Evolutionary conservation across 2,329 filamentous ascomycete species (phyloP).

Genomic region (Calonectria hawksworthii): DNA sequence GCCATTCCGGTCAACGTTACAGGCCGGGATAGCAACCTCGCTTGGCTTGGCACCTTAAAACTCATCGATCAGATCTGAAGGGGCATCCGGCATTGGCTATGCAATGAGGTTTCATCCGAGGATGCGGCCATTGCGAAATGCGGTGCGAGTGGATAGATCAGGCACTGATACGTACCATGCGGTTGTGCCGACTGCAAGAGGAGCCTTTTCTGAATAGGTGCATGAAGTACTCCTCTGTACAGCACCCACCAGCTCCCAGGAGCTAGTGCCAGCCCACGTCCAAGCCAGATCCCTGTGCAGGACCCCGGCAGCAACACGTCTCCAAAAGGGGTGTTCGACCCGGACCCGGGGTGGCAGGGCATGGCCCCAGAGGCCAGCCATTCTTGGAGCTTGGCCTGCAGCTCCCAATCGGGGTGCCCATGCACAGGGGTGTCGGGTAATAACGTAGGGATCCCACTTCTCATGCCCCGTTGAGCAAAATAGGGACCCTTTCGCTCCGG

Average conservation of each 20-base stretch:
- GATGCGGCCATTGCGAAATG: not conserved
- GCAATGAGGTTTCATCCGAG: not conserved
- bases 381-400: slow-evolving; percentile 24
- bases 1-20: not conserved
- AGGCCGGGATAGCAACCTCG: not conserved
- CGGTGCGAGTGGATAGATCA: not conserved
- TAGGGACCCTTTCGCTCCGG: not conserved
- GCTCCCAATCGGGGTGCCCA: slow-evolving; percentile 22
- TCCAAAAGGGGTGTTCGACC: slow-evolving; percentile 28
- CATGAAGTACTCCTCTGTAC: not conserved
- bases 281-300: slow-evolving; percentile 13
- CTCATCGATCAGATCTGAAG: slow-evolving; percentile 10
- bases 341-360: slow-evolving; percentile 4
- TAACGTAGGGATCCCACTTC: slow-evolving; percentile 26
- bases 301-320: slow-evolving; percentile 27
- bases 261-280: slow-evolving; percentile 13
- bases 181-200: slow-evolving; percentile 18
- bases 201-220: slow-evolving; percentile 6
- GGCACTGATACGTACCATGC: slow-evolving; percentile 15
- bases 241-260: slow-evolving; percentile 8
- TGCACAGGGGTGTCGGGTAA: slow-evolving; percentile 26
- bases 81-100: not conserved
- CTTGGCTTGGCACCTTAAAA: slow-evolving; percentile 11
- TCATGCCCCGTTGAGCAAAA: slow-evolving; percentile 15
- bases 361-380: slow-evolving; percentile 15